A percentile compares a stretch with the other conserved stretches of the same genome.
Evolutionary conservation across 164 flowering plant genomes (phyloP).

Genomic region (Chimonanthus salicifolius): DNA sequence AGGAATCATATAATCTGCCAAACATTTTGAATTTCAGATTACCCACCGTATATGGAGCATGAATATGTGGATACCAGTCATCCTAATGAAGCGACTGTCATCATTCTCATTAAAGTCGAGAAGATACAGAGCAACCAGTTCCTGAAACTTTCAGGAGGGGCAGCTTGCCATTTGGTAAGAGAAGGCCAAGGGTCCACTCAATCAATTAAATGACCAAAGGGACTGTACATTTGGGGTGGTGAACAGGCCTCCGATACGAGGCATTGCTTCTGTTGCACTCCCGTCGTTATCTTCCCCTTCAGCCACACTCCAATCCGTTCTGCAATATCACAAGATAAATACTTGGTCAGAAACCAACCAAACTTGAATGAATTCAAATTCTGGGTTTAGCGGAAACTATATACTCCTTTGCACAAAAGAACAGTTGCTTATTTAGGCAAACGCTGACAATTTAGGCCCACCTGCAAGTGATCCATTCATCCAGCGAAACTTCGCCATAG

Average conservation of each 20-base stretch:
- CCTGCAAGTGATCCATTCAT: too few species aligned
- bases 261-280: constrained; percentile 28
- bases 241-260: constrained; percentile 55
- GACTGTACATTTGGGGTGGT: constrained; percentile 77
- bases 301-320: constrained; percentile 41
- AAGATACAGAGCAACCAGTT: constrained; percentile 46
- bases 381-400: neutral
- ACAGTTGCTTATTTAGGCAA: too few species aligned
- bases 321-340: neutral
- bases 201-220: constrained; percentile 76
- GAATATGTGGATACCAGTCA: neutral
- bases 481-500: too few species aligned
- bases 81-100: constrained; percentile 1
- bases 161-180: constrained; percentile 22
- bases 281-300: constrained; percentile 48
- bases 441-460: too few species aligned
- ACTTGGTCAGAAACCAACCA: neutral
- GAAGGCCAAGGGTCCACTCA: constrained; percentile 7
- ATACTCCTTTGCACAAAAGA: neutral
- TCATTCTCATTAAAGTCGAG: constrained; percentile 38
- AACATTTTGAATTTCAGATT: too few species aligned
- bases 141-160: constrained; percentile 35
- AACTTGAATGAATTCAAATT: neutral
- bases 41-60: too few species aligned
- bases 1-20: too few species aligned